Conservation (phyloP, 2,329 filamentous ascomycete genomes). For the Colletotrichum sp. region DNA sequence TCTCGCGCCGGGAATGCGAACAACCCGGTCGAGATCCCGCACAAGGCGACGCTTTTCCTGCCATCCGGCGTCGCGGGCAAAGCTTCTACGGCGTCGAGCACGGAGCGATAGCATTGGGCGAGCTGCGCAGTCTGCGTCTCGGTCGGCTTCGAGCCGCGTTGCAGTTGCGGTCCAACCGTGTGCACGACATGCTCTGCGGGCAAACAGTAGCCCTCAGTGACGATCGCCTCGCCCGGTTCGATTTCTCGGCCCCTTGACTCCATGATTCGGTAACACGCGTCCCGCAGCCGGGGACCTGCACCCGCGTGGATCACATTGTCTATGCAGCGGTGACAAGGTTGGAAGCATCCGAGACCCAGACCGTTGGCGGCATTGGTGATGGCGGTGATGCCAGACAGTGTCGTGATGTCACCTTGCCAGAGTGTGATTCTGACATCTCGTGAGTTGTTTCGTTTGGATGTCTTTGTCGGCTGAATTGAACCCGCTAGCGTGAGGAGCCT, state of each 20-base stretch:
- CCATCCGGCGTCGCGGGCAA: conserved; percentile 24
- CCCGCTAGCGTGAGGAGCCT: neutral
- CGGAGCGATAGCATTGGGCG: conserved; percentile 31
- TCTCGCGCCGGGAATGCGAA: conserved; percentile 33
- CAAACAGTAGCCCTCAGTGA: conserved; percentile 30
- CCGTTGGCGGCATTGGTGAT: conserved; percentile 39
- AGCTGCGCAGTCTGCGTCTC: conserved; percentile 24
- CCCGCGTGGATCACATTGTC: conserved; percentile 37
- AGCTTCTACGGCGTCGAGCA: conserved; percentile 30
- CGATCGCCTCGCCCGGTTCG: conserved; percentile 28
- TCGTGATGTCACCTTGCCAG: conserved; percentile 38
- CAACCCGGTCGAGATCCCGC: conserved; percentile 37
- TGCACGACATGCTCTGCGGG: conserved; percentile 33
- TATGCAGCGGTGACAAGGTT: conserved; percentile 35
- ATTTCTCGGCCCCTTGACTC: conserved; percentile 24
- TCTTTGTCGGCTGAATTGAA: neutral
- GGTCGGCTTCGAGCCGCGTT: conserved; percentile 23
- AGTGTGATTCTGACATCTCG: conserved; percentile 22
- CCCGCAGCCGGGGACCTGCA: conserved; percentile 33
- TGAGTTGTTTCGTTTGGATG: neutral
- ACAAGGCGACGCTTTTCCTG: conserved; percentile 33
- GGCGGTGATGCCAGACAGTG: conserved; percentile 31
- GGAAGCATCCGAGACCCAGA: conserved; percentile 37
- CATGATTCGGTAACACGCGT: conserved; percentile 32
- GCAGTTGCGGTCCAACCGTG: conserved; percentile 36